Evolutionary conservation across 495 filamentous ascomycete species (phyloP), one percentile per base, ranked within the genome.

Genomic region (Penicillium lagena): DNA sequence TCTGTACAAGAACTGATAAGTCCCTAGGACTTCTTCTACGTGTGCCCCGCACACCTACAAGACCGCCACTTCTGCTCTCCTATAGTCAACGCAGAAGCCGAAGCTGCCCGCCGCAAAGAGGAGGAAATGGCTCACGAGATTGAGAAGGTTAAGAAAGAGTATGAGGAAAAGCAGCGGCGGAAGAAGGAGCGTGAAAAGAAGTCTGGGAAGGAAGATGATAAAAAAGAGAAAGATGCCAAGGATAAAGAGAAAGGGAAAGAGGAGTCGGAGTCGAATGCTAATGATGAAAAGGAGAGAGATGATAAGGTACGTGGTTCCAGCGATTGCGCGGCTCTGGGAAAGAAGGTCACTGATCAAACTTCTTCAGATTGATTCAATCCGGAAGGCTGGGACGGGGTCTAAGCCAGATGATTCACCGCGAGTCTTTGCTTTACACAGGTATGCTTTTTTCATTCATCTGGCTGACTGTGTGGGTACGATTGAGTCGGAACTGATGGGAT

Each of bases 1-100:
- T 22, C 4, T 22, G 22, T 22, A 22, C 22, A 22, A 22, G 22
- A 4, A 22, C 22, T 45, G 38, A 49, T 12, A 13, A 11, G 14
- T n/a, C n/a, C 9, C 17, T 36, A 94, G 87, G 93, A 98, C 61
- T 95, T 87, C 71, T 97, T 98, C 65, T 95, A 94, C 59, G 76
- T 91, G 29, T 98, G 93, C 56, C 76, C 81, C 11, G 71, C 76
- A 35, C 93, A 98, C 63, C 73, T 96, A 9, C 88, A 86, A 58
- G 93, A 98, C 58, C 72, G 75, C 15, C 76, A 83, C 10, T 96
- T 95, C 63, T 89, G 84, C 57, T 80, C 77, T 11, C 84, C 90
- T 10, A 84, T 90, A 47, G 73, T 90, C 37, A 85, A 91, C 53
- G 76, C 87, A 44, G 88, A 79, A 29, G 83, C 83, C 12, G 76